A percentile compares a stretch with the other conserved stretches of the same genome.
phyloP scores from a whole-genome alignment of 225 moss, liverwort and hornwort species.

The Marchantia paleacea region DNA sequence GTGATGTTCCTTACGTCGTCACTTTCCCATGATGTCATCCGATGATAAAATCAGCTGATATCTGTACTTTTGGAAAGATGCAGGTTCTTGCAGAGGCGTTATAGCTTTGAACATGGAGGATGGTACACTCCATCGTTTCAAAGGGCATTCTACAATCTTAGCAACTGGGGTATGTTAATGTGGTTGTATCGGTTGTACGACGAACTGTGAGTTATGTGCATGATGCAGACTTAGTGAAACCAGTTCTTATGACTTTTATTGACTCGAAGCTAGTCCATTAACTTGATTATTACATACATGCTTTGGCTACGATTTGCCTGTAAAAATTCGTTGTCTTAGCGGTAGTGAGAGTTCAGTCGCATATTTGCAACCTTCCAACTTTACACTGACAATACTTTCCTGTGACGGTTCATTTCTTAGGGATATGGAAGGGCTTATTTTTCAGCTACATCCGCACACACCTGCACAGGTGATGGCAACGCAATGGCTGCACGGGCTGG shows the following conservation, averaged over 20 bases:
- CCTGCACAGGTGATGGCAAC: constrained; percentile 97
- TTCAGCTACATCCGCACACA: constrained; percentile 97
- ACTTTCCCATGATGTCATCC: no score
- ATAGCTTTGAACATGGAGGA: constrained; percentile 97
- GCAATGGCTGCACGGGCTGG: constrained; percentile 93
- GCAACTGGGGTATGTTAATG: constrained; percentile 70
- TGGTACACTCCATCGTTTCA: constrained; percentile 89
- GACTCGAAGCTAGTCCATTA: not conserved
- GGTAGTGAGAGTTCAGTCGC: not conserved
- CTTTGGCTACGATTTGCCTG: not conserved
- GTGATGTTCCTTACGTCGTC: no score
- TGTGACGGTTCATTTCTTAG: constrained; percentile 27
- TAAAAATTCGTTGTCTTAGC: no score
- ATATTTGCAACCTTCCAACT: not conserved
- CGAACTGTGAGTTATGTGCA: not conserved
- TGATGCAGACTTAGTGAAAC: not conserved
- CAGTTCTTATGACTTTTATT: not conserved
- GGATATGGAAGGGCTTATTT: constrained; percentile 95
- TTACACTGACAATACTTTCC: not conserved
- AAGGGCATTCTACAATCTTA: constrained; percentile 71
- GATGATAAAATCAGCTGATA: no score
- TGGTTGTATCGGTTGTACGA: no score
- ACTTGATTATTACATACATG: not conserved
- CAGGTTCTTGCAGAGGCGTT: constrained; percentile 89
- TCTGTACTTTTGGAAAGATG: not conserved